Evolutionary conservation across 768 basidiomycete genomes (phyloP).

Genomic region (Pisolithus sp.): DNA sequence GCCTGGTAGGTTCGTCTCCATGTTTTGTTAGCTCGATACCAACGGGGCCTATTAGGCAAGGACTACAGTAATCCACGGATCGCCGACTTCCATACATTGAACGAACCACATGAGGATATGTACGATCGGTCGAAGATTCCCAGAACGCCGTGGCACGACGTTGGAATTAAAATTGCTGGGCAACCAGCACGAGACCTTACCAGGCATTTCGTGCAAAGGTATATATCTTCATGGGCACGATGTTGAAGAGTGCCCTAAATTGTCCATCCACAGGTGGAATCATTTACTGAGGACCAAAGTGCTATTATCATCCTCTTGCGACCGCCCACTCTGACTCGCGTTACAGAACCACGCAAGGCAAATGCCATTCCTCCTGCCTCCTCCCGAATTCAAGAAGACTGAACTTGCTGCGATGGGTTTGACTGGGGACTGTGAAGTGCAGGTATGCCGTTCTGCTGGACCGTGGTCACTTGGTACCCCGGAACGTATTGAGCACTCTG

Average conservation of each 20-base stretch:
- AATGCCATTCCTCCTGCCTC: constrained; percentile 93
- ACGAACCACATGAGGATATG: constrained; percentile 92
- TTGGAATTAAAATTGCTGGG: constrained; percentile 91
- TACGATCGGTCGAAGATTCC: constrained; percentile 86
- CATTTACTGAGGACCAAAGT: constrained; percentile 90
- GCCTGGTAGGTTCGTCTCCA: constrained; percentile 51
- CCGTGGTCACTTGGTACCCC: constrained; percentile 96
- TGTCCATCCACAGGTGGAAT: constrained; percentile 66
- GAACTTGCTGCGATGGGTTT: constrained; percentile 77
- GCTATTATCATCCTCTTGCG: constrained; percentile 9
- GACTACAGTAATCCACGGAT: constrained; percentile 92
- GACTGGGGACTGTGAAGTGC: constrained; percentile 94
- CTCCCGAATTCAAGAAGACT: constrained; percentile 81
- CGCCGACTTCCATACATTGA: constrained; percentile 75
- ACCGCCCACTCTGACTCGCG: not conserved
- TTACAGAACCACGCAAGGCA: constrained; percentile 75
- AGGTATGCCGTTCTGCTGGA: constrained; percentile 91
- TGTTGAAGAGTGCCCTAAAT: constrained; percentile 3
- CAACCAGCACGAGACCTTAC: constrained; percentile 93
- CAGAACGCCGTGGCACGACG: constrained; percentile 99
- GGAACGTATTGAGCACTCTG: constrained; percentile 82
- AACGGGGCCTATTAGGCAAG: constrained; percentile 54
- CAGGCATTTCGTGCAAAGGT: constrained; percentile 93
- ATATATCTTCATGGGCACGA: constrained; percentile 5
- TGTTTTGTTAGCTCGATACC: not conserved